These are phyloP conservation scores for Castanea mollissima DNA, from an alignment of 306 rosid genomes.

Conservation along the genomic window DNA sequence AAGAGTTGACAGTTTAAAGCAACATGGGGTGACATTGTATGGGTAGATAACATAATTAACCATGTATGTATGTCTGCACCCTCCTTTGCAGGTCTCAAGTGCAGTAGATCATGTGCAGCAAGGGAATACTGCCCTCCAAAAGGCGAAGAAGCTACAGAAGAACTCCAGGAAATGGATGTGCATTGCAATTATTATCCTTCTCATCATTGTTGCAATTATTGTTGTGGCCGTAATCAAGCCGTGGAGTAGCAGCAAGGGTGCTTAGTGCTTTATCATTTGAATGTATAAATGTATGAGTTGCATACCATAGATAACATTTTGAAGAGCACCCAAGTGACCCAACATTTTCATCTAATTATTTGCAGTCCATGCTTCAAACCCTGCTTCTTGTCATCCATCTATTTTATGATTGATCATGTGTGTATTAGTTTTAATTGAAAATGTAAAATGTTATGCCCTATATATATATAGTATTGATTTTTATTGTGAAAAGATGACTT, in stretches of 20 bases:
- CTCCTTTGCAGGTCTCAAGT: slow-evolving; percentile 60
- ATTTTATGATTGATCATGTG: background rate
- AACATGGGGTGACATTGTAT: background rate
- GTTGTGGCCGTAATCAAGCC: slow-evolving; percentile 71
- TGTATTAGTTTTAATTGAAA: slow-evolving; percentile 2
- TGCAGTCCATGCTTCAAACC: background rate
- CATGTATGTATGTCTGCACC: background rate
- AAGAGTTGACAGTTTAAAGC: background rate
- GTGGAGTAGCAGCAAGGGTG: slow-evolving; percentile 55
- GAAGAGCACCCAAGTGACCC: background rate
- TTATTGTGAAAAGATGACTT: background rate
- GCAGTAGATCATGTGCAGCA: slow-evolving; percentile 95
- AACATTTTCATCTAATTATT: background rate
- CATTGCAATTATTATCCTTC: slow-evolving; percentile 80
- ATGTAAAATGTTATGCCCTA: background rate
- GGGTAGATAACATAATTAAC: slow-evolving; percentile 6
- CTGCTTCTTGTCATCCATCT: background rate
- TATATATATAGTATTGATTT: background rate
- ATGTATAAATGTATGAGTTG: background rate
- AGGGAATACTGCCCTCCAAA: slow-evolving; percentile 69
- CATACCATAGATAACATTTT: background rate
- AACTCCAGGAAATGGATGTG: slow-evolving; percentile 94
- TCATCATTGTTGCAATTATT: slow-evolving; percentile 51
- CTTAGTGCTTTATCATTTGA: slow-evolving; percentile 28
- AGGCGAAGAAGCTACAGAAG: slow-evolving; percentile 79